A percentile compares a stretch with the other conserved stretches of the same genome.
Conservation (phyloP, 495 filamentous ascomycete species). For the Trichocladium antarcticum region DNA sequence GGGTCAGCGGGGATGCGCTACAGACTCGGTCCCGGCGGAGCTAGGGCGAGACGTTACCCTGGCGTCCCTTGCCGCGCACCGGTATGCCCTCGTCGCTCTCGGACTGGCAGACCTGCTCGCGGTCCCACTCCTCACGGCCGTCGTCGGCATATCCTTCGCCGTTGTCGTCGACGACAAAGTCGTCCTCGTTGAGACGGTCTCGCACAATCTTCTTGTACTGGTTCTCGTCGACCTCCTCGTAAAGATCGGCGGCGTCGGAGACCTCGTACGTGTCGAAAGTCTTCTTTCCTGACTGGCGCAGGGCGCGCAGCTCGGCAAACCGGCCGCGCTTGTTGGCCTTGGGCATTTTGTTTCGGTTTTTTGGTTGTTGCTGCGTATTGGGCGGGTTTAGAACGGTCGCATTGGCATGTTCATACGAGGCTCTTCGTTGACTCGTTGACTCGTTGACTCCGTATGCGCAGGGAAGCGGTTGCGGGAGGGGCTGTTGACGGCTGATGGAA, state of each 20-base stretch:
- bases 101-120: slow-evolving; percentile 51
- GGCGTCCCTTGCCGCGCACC: slow-evolving; percentile 42
- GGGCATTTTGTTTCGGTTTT: slow-evolving; percentile 26
- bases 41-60: slow-evolving; percentile 28
- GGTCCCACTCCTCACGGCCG: slow-evolving; percentile 92
- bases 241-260: slow-evolving; percentile 71
- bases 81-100: slow-evolving; percentile 62
- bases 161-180: slow-evolving; percentile 94
- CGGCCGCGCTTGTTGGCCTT: slow-evolving; percentile 37
- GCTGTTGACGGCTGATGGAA: not conserved
- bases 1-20: slow-evolving; percentile 3
- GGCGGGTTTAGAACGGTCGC: not conserved
- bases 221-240: slow-evolving; percentile 95
- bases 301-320: slow-evolving; percentile 71
- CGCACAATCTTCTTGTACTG: slow-evolving; percentile 93
- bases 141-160: slow-evolving; percentile 93
- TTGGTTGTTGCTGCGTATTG: not conserved
- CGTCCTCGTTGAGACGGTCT: slow-evolving; percentile 79
- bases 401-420: not conserved
- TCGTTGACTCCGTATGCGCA: too few relatives aligned
- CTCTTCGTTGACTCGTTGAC: not conserved
- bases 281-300: slow-evolving; percentile 84
- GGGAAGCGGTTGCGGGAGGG: not conserved
- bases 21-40: not conserved
- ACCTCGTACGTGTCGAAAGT: slow-evolving; percentile 81